Base-by-base conservation (phyloP, 2,329 filamentous ascomycete species). In the Niveomyces coronatus region DNA sequence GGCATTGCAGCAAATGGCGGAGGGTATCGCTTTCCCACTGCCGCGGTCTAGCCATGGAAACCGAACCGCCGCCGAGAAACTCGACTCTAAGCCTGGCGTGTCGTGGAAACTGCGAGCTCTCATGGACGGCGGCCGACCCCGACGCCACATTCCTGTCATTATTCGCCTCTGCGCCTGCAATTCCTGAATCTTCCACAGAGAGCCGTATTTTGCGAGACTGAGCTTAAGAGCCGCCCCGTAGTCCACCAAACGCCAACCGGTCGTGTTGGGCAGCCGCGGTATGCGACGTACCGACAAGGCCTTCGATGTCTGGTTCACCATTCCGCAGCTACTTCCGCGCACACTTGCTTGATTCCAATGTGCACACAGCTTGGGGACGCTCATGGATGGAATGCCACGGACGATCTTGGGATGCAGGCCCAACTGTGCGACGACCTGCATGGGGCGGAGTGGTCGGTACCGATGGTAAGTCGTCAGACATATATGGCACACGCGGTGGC, bases 41-140 rank as follows among this genome's bases (percentile, higher is more conserved):
- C 8, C 16, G 22, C 33, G 22, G 23, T 35, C 33, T 11, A 35
- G 23, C 33, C 33, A 35, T 4, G 33, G 33, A 15, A 35, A 19
- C 33, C 26, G 6, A 0, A 26, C 33, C 6, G 33, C 11, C 10
- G 11, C 33, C 15, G 33, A 35, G 33, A 26, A 35, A 8, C 22
- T 15, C 11, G 17, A 18, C 22, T 35, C 33, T n/a, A n/a, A 9
- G 33, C 5, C 30, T 16, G 10, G 10, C 2, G 10, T 5, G 4
- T 4, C n/a, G 14, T 6, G 15, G 17, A 4, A 10, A n/a, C 10
- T n/a, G 30, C 16, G 16, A 5, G 9, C 2, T 10, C 4, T 7
- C 15, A 7, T 10, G 15, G 14, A 17, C 9, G 5, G 30, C 9
- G 5, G 10, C n/a, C n/a, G n/a, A n/a, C n/a, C n/a, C n/a, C n/a